phyloP scores from a whole-genome alignment of 805 yeast genomes.

The Candida tallmaniae region DNA sequence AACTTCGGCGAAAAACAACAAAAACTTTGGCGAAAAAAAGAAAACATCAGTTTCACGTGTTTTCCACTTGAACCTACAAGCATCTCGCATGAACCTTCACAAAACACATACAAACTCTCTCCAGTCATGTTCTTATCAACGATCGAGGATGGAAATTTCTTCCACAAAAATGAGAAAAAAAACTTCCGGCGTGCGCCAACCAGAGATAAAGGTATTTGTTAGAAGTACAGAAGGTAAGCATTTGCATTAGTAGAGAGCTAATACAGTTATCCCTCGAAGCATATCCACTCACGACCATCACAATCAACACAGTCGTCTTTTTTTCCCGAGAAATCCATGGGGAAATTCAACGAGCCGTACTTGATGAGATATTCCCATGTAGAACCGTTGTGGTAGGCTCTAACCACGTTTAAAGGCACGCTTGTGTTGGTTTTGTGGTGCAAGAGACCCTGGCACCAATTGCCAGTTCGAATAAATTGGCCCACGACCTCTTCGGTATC shows the following conservation, averaged over 20 bases:
- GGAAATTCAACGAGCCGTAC: conserved; percentile 25
- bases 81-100: too few species aligned
- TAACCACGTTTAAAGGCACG: conserved; percentile 24
- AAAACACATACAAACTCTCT: conserved; percentile 45
- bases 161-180: conserved; percentile 2
- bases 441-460: conserved; percentile 49
- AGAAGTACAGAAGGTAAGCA: too few species aligned
- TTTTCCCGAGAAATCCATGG: conserved; percentile 16
- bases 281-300: conserved; percentile 16
- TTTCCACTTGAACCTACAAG: too few species aligned
- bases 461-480: conserved; percentile 43
- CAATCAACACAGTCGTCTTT: conserved; percentile 8
- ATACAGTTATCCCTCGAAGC: conserved; percentile 14
- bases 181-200: conserved; percentile 4
- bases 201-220: not conserved
- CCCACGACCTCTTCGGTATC: conserved; percentile 32
- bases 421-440: conserved; percentile 18
- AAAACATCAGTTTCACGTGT: too few species aligned
- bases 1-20: too few species aligned
- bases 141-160: not conserved
- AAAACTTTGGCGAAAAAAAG: too few species aligned
- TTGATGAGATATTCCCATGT: conserved; percentile 23
- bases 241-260: not conserved
- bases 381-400: conserved; percentile 16
- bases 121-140: conserved; percentile 31